Evolutionary conservation across 2,329 filamentous ascomycete species (phyloP).

Genomic region (Didymella pomorum): DNA sequence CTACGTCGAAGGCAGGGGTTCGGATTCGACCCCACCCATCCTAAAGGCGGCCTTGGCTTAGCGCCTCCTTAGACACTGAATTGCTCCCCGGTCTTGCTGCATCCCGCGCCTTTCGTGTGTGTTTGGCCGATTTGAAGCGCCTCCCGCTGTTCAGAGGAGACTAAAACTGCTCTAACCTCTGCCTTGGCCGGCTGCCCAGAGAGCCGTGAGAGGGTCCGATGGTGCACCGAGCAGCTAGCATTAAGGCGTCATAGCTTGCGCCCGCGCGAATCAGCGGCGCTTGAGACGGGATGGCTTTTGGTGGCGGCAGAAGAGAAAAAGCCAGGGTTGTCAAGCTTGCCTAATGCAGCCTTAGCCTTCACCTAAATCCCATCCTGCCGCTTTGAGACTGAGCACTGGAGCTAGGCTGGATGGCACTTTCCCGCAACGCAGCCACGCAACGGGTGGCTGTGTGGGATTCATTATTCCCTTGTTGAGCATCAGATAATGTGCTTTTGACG

Average conservation of each 20-base stretch:
- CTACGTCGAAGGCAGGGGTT: constrained; percentile 38
- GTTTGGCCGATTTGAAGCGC: constrained; percentile 23
- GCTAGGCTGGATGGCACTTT: constrained; percentile 14
- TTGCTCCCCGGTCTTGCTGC: constrained; percentile 26
- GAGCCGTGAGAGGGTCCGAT: constrained; percentile 28
- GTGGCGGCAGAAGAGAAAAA: constrained; percentile 23
- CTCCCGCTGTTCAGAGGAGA: constrained; percentile 23
- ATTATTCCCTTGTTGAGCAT: constrained; percentile 4
- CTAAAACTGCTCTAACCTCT: constrained; percentile 9
- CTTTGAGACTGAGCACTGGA: constrained; percentile 24
- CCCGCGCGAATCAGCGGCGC: constrained; percentile 38
- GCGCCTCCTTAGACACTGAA: constrained; percentile 14
- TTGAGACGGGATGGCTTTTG: constrained; percentile 35
- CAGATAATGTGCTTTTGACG: constrained; percentile 10
- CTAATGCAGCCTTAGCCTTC: constrained; percentile 26
- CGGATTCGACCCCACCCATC: background rate
- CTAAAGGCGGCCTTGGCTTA: constrained; percentile 5
- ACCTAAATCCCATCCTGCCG: constrained; percentile 35
- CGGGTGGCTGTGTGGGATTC: constrained; percentile 30
- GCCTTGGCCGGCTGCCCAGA: constrained; percentile 26
- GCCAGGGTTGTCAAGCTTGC: constrained; percentile 19
- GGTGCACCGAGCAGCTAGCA: constrained; percentile 29
- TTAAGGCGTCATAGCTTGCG: constrained; percentile 27
- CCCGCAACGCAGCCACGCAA: constrained; percentile 17
- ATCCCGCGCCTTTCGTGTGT: constrained; percentile 25